Base-by-base conservation (phyloP, 257 asterid genomes). In the Solanum habrochaites region DNA sequence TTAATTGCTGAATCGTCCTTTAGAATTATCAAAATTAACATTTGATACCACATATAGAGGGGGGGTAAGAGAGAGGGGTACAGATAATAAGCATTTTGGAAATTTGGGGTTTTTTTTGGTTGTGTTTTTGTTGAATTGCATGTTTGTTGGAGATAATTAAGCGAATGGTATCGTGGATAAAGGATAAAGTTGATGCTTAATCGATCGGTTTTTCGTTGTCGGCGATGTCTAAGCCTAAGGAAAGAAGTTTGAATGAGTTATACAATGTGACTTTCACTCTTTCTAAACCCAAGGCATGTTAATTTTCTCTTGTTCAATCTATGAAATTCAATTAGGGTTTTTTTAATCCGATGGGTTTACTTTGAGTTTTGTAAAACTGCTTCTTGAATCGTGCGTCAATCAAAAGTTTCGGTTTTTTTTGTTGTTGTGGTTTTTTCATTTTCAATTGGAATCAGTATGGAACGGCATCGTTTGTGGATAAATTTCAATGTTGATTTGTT, bases 221-320 rank as follows among this genome's bases (percentile, higher is more conserved):
- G 93, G 90, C 88, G 92, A 93, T 95, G 96, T 88, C 86, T 82
- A 92, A 87, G 85, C 92, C 90, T 88, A 89, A 89, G 87, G 92
- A 88, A 86, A 91, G 93, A 87, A 91, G 91, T 86, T 91, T 94
- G 83, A 88, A 58, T 86, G 93, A 91, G 87, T 90, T 94, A 2
- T 91, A 91, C 88, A 93, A 92, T 90, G 94, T 89, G 88, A 92
- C 97, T 73, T 88, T 85, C 67, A 85, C 93, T 87, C 90, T 91
- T 82, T 89, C 90, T 43, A 87, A 90, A 74, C 91, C 94, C 74
- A 91, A 94, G 96, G 97, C 91, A 88, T 81, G 95, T 86, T 87
- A 35, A 29, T 69, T 67, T 67, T 73, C 75, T 86, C 23, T 81
- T 58, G 67, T 66, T 80, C 52, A 58, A 27, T 86, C 71, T 64